Evolutionary conservation across 345 rosid species (phyloP).

Genomic region (Citropsis articulata): DNA sequence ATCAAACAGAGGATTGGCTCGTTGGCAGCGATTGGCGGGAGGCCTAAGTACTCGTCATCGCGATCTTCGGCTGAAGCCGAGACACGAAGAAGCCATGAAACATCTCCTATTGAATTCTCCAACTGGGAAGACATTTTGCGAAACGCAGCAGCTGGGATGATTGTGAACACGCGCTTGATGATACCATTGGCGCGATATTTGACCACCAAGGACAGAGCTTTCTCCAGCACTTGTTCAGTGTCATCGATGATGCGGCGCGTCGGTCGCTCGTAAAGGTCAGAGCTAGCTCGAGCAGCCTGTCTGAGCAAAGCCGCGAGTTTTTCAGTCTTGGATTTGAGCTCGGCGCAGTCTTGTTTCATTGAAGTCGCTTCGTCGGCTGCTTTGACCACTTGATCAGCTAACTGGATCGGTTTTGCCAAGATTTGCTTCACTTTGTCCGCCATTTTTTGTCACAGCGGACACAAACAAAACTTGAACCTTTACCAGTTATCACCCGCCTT

Average conservation of each 20-base stretch:
- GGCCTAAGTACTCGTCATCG: constrained; percentile 67
- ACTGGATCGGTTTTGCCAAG: constrained; percentile 75
- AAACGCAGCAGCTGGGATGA: constrained; percentile 79
- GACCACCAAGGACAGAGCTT: constrained; percentile 62
- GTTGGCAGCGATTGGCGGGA: constrained; percentile 94
- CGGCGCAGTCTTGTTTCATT: constrained; percentile 80
- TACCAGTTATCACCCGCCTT: not conserved
- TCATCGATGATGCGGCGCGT: constrained; percentile 89
- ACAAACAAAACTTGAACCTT: not conserved
- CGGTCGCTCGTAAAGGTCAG: constrained; percentile 93
- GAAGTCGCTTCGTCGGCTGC: constrained; percentile 80
- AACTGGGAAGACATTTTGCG: constrained; percentile 73
- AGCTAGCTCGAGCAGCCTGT: constrained; percentile 87
- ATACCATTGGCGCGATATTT: constrained; percentile 77
- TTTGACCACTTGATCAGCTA: constrained; percentile 80
- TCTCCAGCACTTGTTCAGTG: constrained; percentile 82
- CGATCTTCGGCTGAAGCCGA: constrained; percentile 75
- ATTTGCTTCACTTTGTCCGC: constrained; percentile 83
- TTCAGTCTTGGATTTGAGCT: constrained; percentile 79
- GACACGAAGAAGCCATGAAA: constrained; percentile 92
- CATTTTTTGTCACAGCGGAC: constrained; percentile 26
- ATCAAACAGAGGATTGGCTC: constrained; percentile 86
- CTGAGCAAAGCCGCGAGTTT: constrained; percentile 81
- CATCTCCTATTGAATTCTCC: constrained; percentile 90
- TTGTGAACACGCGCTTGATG: constrained; percentile 78